A percentile compares a stretch with the other conserved stretches of the same genome.
Evolutionary conservation across 495 filamentous ascomycete genomes (phyloP).

Genomic region (Pseudomonodictys pantanalensis): DNA sequence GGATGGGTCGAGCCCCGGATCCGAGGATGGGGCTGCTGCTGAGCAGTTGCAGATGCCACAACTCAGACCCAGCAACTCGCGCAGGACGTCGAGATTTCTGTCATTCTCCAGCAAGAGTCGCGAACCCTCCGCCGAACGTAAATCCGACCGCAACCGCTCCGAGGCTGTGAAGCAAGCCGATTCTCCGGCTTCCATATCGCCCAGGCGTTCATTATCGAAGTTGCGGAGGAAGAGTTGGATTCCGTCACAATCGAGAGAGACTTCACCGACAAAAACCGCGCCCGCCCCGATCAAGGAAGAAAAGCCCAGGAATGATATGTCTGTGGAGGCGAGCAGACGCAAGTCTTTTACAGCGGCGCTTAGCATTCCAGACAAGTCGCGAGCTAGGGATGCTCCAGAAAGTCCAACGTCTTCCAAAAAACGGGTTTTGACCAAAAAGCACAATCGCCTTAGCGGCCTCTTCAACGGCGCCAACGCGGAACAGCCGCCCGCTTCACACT

Average conservation of each 20-base stretch:
- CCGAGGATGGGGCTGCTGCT: conserved; percentile 14
- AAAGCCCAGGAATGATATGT: neutral
- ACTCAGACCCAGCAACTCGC: conserved; percentile 19
- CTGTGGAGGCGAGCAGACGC: conserved; percentile 9
- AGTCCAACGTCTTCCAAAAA: neutral
- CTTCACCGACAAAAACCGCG: conserved; percentile 23
- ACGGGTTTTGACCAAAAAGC: conserved; percentile 24
- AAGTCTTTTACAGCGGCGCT: conserved; percentile 7
- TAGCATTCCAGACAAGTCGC: conserved; percentile 20
- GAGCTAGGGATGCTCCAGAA: conserved; percentile 5
- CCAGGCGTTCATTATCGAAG: conserved; percentile 24
- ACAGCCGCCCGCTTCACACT: conserved; percentile 30
- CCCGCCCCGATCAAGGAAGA: conserved; percentile 1
- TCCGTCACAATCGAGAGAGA: conserved; percentile 20
- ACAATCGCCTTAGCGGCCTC: conserved; percentile 28
- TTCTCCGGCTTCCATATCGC: conserved; percentile 13
- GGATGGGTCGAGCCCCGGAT: conserved; percentile 25
- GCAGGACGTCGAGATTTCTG: conserved; percentile 33
- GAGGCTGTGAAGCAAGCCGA: conserved; percentile 1
- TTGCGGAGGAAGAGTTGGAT: conserved; percentile 35
- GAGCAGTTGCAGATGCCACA: conserved; percentile 17
- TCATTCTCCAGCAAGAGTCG: conserved; percentile 28
- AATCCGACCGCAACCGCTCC: conserved; percentile 3
- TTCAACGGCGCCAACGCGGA: conserved; percentile 18
- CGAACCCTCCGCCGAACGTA: conserved; percentile 14